Conservation (phyloP, 208 protist species). For the Balamuthia mandrillaris region DNA sequence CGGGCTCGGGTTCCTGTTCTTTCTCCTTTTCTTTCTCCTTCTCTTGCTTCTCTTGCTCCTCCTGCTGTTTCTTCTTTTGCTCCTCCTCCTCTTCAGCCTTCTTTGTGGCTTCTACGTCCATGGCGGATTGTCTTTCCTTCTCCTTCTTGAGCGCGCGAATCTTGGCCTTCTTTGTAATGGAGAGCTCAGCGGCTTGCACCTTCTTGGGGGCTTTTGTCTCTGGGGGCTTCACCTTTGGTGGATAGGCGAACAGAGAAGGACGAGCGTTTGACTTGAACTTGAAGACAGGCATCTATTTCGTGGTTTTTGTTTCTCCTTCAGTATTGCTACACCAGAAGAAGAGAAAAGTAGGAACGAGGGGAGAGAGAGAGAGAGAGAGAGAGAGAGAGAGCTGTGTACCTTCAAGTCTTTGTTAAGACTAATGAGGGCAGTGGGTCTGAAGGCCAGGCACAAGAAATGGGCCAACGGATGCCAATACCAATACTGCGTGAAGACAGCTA, state of each 20-base stretch:
- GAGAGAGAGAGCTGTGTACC: conserved; percentile 65
- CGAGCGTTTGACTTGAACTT: conserved; percentile 83
- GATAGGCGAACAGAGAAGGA: conserved; percentile 90
- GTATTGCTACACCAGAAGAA: neutral
- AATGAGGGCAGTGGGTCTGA: conserved; percentile 95
- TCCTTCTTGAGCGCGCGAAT: conserved; percentile 45
- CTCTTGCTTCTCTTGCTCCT: conserved; percentile 47
- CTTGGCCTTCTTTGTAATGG: conserved; percentile 61
- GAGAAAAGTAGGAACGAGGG: neutral
- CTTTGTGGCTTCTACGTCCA: neutral
- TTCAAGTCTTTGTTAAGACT: conserved; percentile 94
- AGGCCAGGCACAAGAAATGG: conserved; percentile 92
- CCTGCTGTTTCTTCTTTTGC: conserved; percentile 58
- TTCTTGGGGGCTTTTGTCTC: conserved; percentile 54
- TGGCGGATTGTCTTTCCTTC: conserved; percentile 46
- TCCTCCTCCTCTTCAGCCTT: conserved; percentile 25
- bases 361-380: neutral
- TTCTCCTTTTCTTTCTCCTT: conserved; percentile 35
- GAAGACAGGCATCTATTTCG: conserved; percentile 76
- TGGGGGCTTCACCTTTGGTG: conserved; percentile 51
- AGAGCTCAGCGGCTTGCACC: conserved; percentile 63
- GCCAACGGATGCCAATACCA: conserved; percentile 99
- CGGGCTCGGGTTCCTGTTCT: conserved; percentile 51
- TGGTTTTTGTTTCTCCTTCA: conserved; percentile 1
- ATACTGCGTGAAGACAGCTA: conserved; percentile 97